Conservation (phyloP, 345 rosid genomes). For the Eucalyptus urophylla region DNA sequence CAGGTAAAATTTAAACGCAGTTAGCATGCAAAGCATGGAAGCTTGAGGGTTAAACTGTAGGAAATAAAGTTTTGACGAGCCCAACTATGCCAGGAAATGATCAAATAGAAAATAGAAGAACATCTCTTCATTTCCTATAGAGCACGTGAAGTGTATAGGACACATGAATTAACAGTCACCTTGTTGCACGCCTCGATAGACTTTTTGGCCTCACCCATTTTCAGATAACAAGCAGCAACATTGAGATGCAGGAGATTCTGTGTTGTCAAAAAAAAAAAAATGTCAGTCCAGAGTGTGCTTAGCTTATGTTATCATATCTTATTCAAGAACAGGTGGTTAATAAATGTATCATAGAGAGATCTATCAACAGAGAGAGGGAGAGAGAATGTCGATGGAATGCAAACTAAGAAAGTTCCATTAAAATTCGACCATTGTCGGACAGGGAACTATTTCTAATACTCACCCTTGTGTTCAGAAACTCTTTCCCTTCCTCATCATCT, state of each 20-base stretch:
- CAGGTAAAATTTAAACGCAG: not conserved
- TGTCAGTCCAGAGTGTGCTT: not conserved
- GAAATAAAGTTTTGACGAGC: not conserved
- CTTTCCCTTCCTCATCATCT: slow-evolving; percentile 90
- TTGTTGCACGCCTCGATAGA: slow-evolving; percentile 81
- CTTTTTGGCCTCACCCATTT: slow-evolving; percentile 82
- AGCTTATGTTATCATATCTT: not conserved
- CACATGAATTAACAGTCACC: slow-evolving; percentile 23
- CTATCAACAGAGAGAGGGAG: not conserved
- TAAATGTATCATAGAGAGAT: not conserved
- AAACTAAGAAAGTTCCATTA: not conserved
- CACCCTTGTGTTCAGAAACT: slow-evolving; percentile 66
- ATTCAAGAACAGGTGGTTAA: not conserved
- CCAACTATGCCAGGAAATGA: not conserved
- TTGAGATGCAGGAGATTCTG: slow-evolving; percentile 77
- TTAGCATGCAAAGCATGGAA: not conserved
- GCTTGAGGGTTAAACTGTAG: not conserved
- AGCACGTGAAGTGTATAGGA: not conserved
- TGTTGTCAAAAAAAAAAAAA: not conserved
- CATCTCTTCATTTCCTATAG: not conserved
- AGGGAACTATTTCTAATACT: slow-evolving; percentile 1
- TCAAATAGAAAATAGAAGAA: not conserved
- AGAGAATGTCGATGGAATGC: not conserved
- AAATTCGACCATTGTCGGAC: not conserved
- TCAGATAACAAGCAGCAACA: slow-evolving; percentile 86